Evolutionary conservation across 192 early-diverging fungal genomes (phyloP), one percentile per base, ranked within the genome.

Genomic region (Linnemannia exigua): DNA sequence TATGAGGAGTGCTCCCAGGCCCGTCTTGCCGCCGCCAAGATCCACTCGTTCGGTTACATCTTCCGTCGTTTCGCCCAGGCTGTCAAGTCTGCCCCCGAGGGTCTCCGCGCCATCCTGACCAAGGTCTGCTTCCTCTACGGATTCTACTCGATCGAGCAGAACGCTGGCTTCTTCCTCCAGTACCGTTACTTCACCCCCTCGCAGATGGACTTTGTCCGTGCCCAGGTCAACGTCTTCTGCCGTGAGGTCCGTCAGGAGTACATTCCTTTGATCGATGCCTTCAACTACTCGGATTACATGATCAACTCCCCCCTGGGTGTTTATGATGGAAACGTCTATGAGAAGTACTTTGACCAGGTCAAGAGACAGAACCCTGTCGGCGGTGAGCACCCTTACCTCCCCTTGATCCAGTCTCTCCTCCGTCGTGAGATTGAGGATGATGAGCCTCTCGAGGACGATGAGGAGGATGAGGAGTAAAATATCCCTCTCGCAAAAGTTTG

Each of bases 1-100:
- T 97, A 96, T 87, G 97, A 97, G 85, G 90, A 94, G 79, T 97
- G 95, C 90, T 94, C 96, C n/a, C 94, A 95, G 41, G 90, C 95
- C 25, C 94, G 96, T 82, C 89, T 97, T 51, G 92, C 91, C 76
- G 96, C 96, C 33, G 95, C 96, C 77, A 94, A 94, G 84, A 92
- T 97, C 80, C 96, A 97, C 89, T 94, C 93, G n/a, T 94, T 92
- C 88, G 95, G 94, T 0, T 97, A 96, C 81, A 89, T 97, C 72
- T 93, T 96, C 90, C 91, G 94, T 81, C 93, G 95, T n/a, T 97
- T 97, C 88, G 92, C 89, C 33, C 94, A 94, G 67, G 96, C 91
- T 75, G 91, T 97, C 74, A 82, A 85, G 71, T 91, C 90, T 75
- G 94, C 95, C 28, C 93, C 94, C 1, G 91, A 90, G 20, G 80